Percentiles rank a stretch among this genome's conserved stretches.
Evolutionary conservation across 345 rosid species (phyloP).

Genomic region (Zanthoxylum bungeanum): DNA sequence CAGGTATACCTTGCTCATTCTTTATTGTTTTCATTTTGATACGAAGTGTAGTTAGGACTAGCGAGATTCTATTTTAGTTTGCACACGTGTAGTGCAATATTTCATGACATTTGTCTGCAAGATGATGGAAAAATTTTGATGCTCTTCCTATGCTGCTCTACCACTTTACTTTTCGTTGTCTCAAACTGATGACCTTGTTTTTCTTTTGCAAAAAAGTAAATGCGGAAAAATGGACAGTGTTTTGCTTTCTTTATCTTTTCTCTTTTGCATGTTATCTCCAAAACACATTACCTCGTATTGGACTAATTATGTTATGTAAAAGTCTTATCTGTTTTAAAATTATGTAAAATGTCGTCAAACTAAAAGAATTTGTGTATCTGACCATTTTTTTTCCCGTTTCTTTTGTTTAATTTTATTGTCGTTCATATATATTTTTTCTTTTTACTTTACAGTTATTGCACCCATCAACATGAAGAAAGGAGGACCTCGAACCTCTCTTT

Average conservation of each 20-base stretch:
- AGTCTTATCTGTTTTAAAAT: too few species aligned
- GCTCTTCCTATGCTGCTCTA: not conserved
- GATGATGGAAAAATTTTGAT: not conserved
- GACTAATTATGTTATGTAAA: not conserved
- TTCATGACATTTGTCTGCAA: not conserved
- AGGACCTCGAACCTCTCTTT: slow-evolving; percentile 66
- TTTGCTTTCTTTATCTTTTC: not conserved
- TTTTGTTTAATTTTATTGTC: not conserved
- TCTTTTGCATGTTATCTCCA: not conserved
- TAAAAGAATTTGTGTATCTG: not conserved
- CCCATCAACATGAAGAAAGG: slow-evolving; percentile 73
- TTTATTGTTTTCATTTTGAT: not conserved
- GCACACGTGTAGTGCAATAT: not conserved
- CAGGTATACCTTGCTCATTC: slow-evolving; percentile 30
- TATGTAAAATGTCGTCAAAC: too few species aligned
- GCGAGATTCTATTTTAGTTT: not conserved
- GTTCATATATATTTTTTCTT: not conserved
- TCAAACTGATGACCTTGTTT: not conserved
- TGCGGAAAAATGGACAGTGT: not conserved
- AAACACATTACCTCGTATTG: not conserved
- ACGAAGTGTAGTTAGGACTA: not conserved
- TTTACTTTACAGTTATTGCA: slow-evolving; percentile 44
- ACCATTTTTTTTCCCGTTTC: not conserved
- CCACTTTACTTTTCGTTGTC: not conserved
- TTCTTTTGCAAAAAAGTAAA: not conserved